Evolutionary conservation across 139 green algal genomes (phyloP).

Genomic region (Tetradesmus obliquus): DNA sequence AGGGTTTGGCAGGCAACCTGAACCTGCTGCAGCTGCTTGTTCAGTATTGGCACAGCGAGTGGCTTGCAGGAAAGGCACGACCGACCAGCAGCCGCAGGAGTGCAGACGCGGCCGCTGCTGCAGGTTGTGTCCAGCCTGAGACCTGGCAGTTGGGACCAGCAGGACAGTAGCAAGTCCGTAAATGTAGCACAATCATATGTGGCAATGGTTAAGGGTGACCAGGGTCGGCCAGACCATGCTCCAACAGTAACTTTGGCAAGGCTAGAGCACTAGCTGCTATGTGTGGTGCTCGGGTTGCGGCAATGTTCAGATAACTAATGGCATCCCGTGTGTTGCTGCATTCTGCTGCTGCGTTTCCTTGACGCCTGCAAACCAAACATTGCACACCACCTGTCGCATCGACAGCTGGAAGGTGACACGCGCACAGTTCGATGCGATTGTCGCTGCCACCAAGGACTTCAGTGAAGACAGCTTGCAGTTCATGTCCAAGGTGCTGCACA

Average conservation of each 20-base stretch:
- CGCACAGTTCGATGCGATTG: constrained; percentile 37
- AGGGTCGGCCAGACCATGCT: too few relatives aligned
- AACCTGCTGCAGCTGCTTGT: neutral
- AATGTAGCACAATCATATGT: too few relatives aligned
- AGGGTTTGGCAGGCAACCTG: neutral
- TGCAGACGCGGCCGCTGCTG: too few relatives aligned
- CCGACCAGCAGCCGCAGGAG: neutral
- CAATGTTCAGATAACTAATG: too few relatives aligned
- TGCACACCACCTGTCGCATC: neutral
- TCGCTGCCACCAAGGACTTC: constrained; percentile 62
- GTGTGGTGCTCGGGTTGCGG: too few relatives aligned
- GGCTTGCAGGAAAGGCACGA: neutral
- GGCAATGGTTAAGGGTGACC: too few relatives aligned
- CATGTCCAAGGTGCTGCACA: constrained; percentile 83
- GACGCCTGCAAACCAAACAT: neutral
- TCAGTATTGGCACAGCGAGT: neutral
- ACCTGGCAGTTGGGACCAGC: too few relatives aligned
- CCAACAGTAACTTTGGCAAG: too few relatives aligned
- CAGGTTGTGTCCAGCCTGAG: too few relatives aligned
- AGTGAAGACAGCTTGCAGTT: constrained; percentile 79
- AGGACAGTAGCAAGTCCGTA: too few relatives aligned
- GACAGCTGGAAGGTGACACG: constrained; percentile 48
- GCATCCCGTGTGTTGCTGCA: neutral
- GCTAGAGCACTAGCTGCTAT: too few relatives aligned
- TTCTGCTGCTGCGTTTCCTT: neutral